Conservation (phyloP, 176 grass and related monocot genomes). For the Raddia guianensis region DNA sequence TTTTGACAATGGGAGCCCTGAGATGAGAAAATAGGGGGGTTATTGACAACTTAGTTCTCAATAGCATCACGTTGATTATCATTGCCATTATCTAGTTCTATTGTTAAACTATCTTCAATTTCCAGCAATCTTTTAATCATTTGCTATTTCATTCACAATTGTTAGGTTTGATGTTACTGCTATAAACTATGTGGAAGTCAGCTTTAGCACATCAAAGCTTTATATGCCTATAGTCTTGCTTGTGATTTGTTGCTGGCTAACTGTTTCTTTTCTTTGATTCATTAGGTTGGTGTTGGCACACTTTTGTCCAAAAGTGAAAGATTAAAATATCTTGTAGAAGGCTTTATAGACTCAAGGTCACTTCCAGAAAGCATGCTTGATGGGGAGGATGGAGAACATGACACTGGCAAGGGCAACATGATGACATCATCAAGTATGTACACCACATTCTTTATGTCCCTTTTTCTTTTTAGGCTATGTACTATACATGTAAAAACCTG, state of each 20-base stretch:
- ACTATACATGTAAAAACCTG: background rate
- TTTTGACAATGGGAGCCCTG: background rate
- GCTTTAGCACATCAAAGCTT: background rate
- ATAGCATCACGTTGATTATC: background rate
- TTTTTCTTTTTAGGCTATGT: slow-evolving; percentile 25
- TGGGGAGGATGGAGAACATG: slow-evolving; percentile 53
- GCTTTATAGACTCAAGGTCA: slow-evolving; percentile 48
- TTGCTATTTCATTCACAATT: background rate
- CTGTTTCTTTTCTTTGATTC: slow-evolving; percentile 19
- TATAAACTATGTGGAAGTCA: background rate
- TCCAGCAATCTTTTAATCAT: background rate
- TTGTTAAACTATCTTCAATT: background rate
- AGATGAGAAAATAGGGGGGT: slow-evolving; percentile 19
- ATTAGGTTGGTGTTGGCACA: slow-evolving; percentile 53
- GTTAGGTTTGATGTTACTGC: background rate
- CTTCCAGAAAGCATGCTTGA: slow-evolving; percentile 57
- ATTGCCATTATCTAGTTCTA: background rate
- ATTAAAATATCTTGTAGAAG: slow-evolving; percentile 77
- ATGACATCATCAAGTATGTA: slow-evolving; percentile 52
- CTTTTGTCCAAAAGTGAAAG: slow-evolving; percentile 55
- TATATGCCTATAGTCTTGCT: background rate
- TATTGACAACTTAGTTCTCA: background rate
- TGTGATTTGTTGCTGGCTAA: background rate
- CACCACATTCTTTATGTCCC: slow-evolving; percentile 3
- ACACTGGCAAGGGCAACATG: slow-evolving; percentile 12